Conservation (phyloP, 2,329 filamentous ascomycete genomes). For the Penicillium sp. region DNA sequence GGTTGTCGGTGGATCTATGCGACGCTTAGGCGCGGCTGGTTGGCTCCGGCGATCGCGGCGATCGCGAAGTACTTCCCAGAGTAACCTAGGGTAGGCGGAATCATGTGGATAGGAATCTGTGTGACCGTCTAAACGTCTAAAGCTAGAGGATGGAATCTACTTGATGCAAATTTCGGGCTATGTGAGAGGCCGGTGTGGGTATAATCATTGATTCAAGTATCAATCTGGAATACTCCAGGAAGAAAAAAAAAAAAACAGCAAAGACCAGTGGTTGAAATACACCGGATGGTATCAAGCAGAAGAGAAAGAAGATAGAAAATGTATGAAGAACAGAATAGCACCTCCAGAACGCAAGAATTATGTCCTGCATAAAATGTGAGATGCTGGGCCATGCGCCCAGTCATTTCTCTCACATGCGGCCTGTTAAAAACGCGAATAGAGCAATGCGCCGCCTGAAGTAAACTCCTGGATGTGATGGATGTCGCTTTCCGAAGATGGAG, state of each 20-base stretch:
- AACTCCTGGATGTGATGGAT: slow-evolving; percentile 24
- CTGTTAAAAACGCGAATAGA: not conserved
- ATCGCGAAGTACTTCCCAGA: no score
- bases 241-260: not conserved
- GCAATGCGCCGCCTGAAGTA: slow-evolving; percentile 11
- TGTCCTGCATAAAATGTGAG: slow-evolving; percentile 22
- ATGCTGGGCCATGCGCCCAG: slow-evolving; percentile 11
- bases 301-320: not conserved
- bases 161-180: not conserved
- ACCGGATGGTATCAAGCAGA: slow-evolving; percentile 15
- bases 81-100: no score
- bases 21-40: not conserved
- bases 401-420: slow-evolving; percentile 5
- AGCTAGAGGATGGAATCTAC: not conserved
- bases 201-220: not conserved
- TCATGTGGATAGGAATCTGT: no score
- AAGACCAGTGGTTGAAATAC: not conserved
- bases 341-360: slow-evolving; percentile 10
- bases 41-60: not conserved
- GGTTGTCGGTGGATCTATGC: slow-evolving; percentile 16
- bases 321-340: slow-evolving; percentile 3
- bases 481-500: slow-evolving; percentile 12
- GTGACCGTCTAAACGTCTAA: no score
- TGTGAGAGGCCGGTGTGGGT: not conserved
- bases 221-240: not conserved